phyloP scores from a whole-genome alignment of 257 asterid genomes.

The Petrea volubilis region DNA sequence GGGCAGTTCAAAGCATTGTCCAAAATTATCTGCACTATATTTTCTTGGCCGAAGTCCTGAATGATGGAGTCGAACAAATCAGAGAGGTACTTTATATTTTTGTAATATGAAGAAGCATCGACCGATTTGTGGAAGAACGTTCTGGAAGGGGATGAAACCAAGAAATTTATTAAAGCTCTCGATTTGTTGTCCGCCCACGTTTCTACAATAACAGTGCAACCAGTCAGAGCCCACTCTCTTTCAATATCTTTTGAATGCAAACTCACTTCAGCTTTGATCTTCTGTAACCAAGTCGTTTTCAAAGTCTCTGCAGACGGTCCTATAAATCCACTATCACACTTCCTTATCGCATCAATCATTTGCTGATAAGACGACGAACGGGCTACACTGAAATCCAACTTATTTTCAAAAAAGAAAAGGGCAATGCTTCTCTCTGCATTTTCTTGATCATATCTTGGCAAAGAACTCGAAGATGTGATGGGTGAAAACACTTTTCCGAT shows the following conservation, averaged over 20 bases:
- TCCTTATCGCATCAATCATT: conserved; percentile 72
- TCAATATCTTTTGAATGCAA: conserved; percentile 63
- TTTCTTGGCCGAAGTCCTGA: conserved; percentile 82
- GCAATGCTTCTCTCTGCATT: conserved; percentile 82
- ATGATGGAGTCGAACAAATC: conserved; percentile 86
- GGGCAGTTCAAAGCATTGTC: conserved; percentile 68
- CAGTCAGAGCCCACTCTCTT: conserved; percentile 87
- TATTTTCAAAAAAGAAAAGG: conserved; percentile 89
- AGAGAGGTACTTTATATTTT: conserved; percentile 65
- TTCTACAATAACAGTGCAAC: conserved; percentile 88
- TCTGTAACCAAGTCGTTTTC: conserved; percentile 72
- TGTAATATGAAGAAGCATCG: conserved; percentile 77
- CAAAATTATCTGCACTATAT: conserved; percentile 76
- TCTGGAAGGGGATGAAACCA: conserved; percentile 87
- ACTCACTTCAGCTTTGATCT: conserved; percentile 69
- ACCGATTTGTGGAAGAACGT: conserved; percentile 87
- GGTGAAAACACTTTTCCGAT: conserved; percentile 42
- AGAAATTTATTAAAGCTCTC: conserved; percentile 75
- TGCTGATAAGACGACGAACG: conserved; percentile 84
- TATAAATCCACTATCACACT: conserved; percentile 59
- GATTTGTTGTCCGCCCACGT: conserved; percentile 90
- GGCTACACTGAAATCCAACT: conserved; percentile 74
- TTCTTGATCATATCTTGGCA: conserved; percentile 56
- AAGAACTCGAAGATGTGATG: conserved; percentile 31
- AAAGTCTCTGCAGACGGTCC: conserved; percentile 78